Evolutionary conservation across 2,329 filamentous ascomycete species (phyloP), one percentile per base, ranked within the genome.

Genomic region (Alternaria brassicae): DNA sequence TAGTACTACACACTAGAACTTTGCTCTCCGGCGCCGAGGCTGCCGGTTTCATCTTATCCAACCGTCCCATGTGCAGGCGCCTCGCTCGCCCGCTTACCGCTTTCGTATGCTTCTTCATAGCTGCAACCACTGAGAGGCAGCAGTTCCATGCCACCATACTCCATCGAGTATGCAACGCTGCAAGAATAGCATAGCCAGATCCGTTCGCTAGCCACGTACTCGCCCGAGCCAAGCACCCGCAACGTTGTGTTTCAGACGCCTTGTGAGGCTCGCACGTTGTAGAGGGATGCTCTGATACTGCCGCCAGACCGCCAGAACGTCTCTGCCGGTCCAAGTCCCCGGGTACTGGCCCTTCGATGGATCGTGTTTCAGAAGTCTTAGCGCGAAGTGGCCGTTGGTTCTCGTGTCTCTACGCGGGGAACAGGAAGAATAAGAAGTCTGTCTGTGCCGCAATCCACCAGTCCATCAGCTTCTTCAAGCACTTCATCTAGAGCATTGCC

Each of bases 331-430:
- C 69, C 69, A 60, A 59, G 61, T 65, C 60, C 57, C 56, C 65
- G 71, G 69, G 62, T 66, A 30, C 30, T 36, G 44, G 44, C 70
- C 50, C 56, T 54, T 70, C 68, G 71, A 71, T 72, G 70, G 48
- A 74, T 76, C 72, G 70, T 74, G 77, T 79, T 79, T 79, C 77
- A 77, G 64, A 58, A 75, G 70, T 72, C 72, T 70, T 74, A 68
- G 71, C 74, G 77, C 74, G 62, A 69, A 65, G 62, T 67, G 67
- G 62, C 65, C 67, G 76, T 65, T 76, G 70, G 74, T 72, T 74
- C 62, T 65, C 59, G 66, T 58, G 69, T 62, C 70, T 70, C 76
- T 71, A 71, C 64, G 60, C 66, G 55, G 56, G 39, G 37, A 59
- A 59, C 51, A 56, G 49, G 54, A 48, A 69, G 67, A 62, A 78